phyloP scores from a whole-genome alignment of 2,329 filamentous ascomycete genomes.

The Fonsecaea pedrosoi region DNA sequence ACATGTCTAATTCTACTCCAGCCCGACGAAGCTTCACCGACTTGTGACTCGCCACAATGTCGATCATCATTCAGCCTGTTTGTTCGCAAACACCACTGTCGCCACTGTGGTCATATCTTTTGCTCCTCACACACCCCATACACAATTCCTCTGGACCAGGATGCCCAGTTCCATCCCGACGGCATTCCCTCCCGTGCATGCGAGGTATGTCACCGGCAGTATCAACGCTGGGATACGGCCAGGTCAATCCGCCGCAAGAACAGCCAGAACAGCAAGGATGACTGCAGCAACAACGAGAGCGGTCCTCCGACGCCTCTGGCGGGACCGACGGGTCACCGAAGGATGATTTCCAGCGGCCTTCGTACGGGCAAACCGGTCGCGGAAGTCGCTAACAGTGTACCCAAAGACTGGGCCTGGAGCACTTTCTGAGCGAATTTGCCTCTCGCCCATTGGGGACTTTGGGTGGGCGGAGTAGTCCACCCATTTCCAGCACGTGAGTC shows the following conservation, averaged over 20 bases:
- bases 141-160: slow-evolving; percentile 66
- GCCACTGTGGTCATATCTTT: slow-evolving; percentile 70
- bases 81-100: slow-evolving; percentile 69
- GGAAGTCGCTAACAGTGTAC: slow-evolving; percentile 61
- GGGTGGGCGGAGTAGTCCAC: slow-evolving; percentile 17
- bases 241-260: slow-evolving; percentile 59
- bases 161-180: slow-evolving; percentile 67
- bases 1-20: slow-evolving; percentile 42
- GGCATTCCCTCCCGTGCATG: slow-evolving; percentile 64
- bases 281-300: slow-evolving; percentile 30
- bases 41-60: slow-evolving; percentile 65
- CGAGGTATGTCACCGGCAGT: slow-evolving; percentile 66
- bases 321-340: slow-evolving; percentile 35
- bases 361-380: slow-evolving; percentile 47
- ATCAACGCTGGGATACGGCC: slow-evolving; percentile 61
- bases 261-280: slow-evolving; percentile 48
- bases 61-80: slow-evolving; percentile 66
- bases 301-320: slow-evolving; percentile 35
- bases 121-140: slow-evolving; percentile 65
- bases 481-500: slow-evolving; percentile 6
- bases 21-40: slow-evolving; percentile 63
- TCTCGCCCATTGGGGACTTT: not conserved
- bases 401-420: slow-evolving; percentile 68
- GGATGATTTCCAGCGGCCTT: slow-evolving; percentile 39
- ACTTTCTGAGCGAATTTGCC: slow-evolving; percentile 57